These are phyloP conservation scores for Epichloe scottii DNA, from an alignment of 2,329 filamentous ascomycete genomes.

Conservation along the genomic window DNA sequence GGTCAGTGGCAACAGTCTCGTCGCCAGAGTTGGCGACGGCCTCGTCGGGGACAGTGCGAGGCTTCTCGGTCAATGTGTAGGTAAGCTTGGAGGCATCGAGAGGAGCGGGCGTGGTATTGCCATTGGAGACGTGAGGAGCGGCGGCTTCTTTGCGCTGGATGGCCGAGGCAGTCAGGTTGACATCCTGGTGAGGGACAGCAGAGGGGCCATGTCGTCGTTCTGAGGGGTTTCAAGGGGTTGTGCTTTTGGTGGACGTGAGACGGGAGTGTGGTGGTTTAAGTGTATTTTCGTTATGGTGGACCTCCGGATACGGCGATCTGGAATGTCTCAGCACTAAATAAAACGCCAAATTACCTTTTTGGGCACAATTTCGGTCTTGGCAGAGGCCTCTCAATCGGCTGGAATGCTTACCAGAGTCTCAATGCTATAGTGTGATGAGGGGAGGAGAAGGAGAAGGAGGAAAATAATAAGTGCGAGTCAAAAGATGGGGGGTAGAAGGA, in stretches of 20 bases:
- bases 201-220: conserved; percentile 30
- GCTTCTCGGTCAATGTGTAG: conserved; percentile 37
- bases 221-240: background rate
- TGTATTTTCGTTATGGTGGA: background rate
- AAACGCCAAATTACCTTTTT: background rate
- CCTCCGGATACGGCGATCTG: background rate
- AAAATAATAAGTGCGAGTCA: too few relatives aligned
- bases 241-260: background rate
- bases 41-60: conserved; percentile 40
- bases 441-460: too few relatives aligned
- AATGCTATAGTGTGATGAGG: background rate
- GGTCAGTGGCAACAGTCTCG: conserved; percentile 60
- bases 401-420: background rate
- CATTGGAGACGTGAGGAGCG: conserved; percentile 20
- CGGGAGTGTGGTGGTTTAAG: background rate
- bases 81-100: conserved; percentile 51
- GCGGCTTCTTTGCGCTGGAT: conserved; percentile 36
- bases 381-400: background rate
- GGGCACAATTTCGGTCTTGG: background rate
- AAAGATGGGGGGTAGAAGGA: too few relatives aligned
- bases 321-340: background rate
- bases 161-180: conserved; percentile 39
- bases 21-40: conserved; percentile 31
- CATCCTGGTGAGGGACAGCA: conserved; percentile 31
- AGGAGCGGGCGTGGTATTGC: conserved; percentile 38